A percentile compares a stretch with the other conserved stretches of the same genome.
Conservation (phyloP, 1,284 basidiomycete genomes). For the Puccinia hordei region DNA sequence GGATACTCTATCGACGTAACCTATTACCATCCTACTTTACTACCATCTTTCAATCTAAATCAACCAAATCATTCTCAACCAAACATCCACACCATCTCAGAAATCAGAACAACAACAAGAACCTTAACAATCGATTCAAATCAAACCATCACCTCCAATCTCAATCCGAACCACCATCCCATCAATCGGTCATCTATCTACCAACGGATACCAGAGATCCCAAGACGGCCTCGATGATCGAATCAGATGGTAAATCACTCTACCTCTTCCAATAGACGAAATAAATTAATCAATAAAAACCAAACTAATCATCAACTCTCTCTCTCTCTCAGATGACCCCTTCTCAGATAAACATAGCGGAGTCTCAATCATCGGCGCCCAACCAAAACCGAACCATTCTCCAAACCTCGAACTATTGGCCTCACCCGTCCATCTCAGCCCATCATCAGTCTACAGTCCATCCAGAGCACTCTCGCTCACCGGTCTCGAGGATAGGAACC, state of each 20-base stretch:
- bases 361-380: conserved; percentile 2
- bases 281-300: not conserved
- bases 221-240: not conserved
- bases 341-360: conserved; percentile 35
- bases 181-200: conserved; percentile 24
- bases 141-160: not conserved
- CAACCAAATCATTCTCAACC: not conserved
- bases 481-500: conserved; percentile 9
- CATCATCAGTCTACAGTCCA: conserved; percentile 10
- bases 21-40: conserved; percentile 22
- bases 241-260: conserved; percentile 13
- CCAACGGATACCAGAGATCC: not conserved
- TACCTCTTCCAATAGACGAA: not conserved
- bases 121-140: not conserved
- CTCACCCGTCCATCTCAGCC: not conserved
- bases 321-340: conserved; percentile 39
- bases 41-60: not conserved
- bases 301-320: not conserved
- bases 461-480: conserved; percentile 29
- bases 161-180: not conserved
- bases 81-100: not conserved
- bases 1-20: conserved; percentile 7
- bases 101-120: not conserved
- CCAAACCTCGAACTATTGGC: not conserved
- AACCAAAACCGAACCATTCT: not conserved